Conservation (phyloP, 2,329 filamentous ascomycete genomes). For the Fusarium piperis region DNA sequence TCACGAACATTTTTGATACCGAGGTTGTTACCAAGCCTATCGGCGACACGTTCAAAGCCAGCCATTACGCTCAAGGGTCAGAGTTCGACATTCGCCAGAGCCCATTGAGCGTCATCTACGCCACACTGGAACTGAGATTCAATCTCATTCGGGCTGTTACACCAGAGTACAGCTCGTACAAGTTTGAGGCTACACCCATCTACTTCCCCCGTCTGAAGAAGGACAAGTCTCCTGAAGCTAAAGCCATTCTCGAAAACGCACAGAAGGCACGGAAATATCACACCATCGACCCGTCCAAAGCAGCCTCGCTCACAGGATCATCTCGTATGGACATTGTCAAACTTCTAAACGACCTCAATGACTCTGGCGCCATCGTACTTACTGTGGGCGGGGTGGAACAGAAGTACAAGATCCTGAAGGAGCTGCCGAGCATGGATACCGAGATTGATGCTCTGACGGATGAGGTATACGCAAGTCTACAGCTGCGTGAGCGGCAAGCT, state of each 20-base stretch:
- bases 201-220: constrained; percentile 46
- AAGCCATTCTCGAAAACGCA: constrained; percentile 54
- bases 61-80: constrained; percentile 55
- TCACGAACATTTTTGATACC: constrained; percentile 61
- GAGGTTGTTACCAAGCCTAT: constrained; percentile 29
- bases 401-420: constrained; percentile 60
- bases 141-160: constrained; percentile 65
- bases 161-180: constrained; percentile 66
- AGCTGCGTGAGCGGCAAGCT: constrained; percentile 61
- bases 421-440: constrained; percentile 53
- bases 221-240: constrained; percentile 54
- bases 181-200: constrained; percentile 52
- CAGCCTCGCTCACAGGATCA: constrained; percentile 46
- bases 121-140: constrained; percentile 69
- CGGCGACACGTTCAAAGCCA: constrained; percentile 50
- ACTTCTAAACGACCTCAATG: constrained; percentile 64
- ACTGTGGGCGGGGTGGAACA: constrained; percentile 62
- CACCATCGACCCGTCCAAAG: constrained; percentile 59
- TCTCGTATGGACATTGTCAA: constrained; percentile 59
- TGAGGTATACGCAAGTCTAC: constrained; percentile 60
- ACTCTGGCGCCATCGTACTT: constrained; percentile 59
- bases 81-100: constrained; percentile 64
- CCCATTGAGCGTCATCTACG: constrained; percentile 64
- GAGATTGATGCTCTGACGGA: constrained; percentile 58
- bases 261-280: constrained; percentile 54